These are phyloP conservation scores for Agapanthus africanus DNA, from an alignment of 106 monocot species.

Conservation along the genomic window DNA sequence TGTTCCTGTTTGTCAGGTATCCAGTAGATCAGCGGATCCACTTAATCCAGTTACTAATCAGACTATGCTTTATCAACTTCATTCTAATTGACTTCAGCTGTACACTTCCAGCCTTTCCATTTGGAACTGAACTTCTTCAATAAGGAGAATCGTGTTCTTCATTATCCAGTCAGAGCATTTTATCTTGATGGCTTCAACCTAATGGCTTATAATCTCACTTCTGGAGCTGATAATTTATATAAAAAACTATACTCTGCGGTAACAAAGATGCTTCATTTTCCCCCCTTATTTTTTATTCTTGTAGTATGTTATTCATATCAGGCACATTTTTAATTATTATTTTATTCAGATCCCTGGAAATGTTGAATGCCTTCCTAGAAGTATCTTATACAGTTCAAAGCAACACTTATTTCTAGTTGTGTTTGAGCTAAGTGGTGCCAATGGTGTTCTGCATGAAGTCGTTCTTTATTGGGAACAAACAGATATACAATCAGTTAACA, in stretches of 20 bases:
- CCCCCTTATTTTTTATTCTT: not conserved
- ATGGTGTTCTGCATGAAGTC: constrained; percentile 70
- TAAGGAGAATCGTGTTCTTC: constrained; percentile 83
- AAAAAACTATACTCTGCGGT: constrained; percentile 90
- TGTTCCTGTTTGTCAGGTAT: constrained; percentile 93
- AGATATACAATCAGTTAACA: constrained; percentile 61
- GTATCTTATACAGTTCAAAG: constrained; percentile 88
- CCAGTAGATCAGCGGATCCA: not conserved
- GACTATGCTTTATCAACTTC: not conserved
- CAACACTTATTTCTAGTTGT: constrained; percentile 86
- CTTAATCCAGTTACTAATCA: not conserved
- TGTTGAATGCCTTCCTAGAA: constrained; percentile 78
- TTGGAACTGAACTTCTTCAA: constrained; percentile 97
- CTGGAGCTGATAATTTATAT: constrained; percentile 78
- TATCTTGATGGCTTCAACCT: constrained; percentile 92
- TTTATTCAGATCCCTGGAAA: constrained; percentile 83
- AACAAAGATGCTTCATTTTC: constrained; percentile 9
- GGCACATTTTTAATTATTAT: constrained; percentile 1
- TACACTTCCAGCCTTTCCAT: constrained; percentile 69
- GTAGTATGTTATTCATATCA: not conserved
- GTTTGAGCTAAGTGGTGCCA: constrained; percentile 62
- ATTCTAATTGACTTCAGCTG: constrained; percentile 11
- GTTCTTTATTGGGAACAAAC: constrained; percentile 94
- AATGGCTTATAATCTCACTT: constrained; percentile 88
- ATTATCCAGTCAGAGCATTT: constrained; percentile 83